These are phyloP conservation scores for Phyllosticta ampelicida DNA, from an alignment of 2,329 filamentous ascomycete genomes.

Conservation along the genomic window DNA sequence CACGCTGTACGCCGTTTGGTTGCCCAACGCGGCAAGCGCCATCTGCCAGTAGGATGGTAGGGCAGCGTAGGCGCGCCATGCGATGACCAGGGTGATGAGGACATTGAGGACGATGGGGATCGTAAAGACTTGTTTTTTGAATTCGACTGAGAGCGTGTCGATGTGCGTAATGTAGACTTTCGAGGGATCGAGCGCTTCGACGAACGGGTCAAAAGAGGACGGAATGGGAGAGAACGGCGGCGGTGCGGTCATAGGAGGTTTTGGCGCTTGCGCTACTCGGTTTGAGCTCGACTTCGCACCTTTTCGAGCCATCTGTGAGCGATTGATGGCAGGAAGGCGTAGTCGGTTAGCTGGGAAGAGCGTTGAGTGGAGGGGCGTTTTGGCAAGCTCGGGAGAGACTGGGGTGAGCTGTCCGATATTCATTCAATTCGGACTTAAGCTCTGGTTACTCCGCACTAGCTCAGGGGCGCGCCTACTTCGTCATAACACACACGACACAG, in stretches of 20 bases:
- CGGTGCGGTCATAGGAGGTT: constrained; percentile 20
- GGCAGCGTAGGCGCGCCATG: constrained; percentile 58
- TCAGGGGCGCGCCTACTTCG: neutral
- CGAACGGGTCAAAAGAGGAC: constrained; percentile 52
- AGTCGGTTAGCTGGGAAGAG: neutral
- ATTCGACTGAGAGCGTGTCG: constrained; percentile 55
- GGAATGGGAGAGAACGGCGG: constrained; percentile 60
- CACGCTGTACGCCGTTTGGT: constrained; percentile 56
- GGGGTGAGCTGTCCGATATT: neutral
- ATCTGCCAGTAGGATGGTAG: constrained; percentile 63
- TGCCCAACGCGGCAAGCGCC: constrained; percentile 52
- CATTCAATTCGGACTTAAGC: constrained; percentile 4
- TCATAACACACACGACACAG: neutral
- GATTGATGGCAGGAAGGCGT: neutral
- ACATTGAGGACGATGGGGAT: constrained; percentile 71
- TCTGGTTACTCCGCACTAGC: neutral
- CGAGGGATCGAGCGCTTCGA: constrained; percentile 52
- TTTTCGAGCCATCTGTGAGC: constrained; percentile 3
- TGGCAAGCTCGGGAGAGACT: neutral
- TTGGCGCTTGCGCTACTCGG: neutral
- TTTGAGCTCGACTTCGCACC: constrained; percentile 4
- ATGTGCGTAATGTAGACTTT: constrained; percentile 80
- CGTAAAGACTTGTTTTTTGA: constrained; percentile 75
- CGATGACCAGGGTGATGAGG: constrained; percentile 51
- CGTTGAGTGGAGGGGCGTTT: neutral